These are phyloP conservation scores for Naganishia friedmannii DNA, from an alignment of 768 basidiomycete genomes.

Conservation along the genomic window DNA sequence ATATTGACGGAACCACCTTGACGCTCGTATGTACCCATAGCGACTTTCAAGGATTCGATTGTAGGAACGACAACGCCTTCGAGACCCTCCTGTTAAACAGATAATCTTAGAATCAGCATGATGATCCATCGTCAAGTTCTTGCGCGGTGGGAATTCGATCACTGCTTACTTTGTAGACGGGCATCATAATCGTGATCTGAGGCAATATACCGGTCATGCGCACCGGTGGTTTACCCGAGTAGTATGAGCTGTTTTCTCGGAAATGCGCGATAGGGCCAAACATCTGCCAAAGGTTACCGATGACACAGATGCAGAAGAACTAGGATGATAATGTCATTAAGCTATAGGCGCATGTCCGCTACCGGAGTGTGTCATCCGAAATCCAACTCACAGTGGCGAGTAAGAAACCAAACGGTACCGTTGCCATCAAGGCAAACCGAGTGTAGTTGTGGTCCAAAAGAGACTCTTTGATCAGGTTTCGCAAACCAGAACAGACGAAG, in stretches of 20 bases:
- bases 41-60: conserved; percentile 73
- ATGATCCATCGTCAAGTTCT: neutral
- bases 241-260: conserved; percentile 49
- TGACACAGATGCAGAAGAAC: conserved; percentile 47
- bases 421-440: conserved; percentile 66
- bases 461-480: conserved; percentile 62
- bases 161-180: conserved; percentile 66
- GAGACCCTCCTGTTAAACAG: conserved; percentile 45
- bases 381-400: conserved; percentile 32
- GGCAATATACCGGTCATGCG: conserved; percentile 40
- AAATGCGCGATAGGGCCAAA: conserved; percentile 51
- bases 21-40: conserved; percentile 82
- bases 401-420: conserved; percentile 59
- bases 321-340: conserved; percentile 58
- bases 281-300: conserved; percentile 49
- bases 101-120: neutral
- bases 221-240: conserved; percentile 46
- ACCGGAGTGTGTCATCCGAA: conserved; percentile 50
- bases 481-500: conserved; percentile 45
- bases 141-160: neutral
- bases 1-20: conserved; percentile 80
- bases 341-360: conserved; percentile 52
- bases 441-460: conserved; percentile 64
- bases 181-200: conserved; percentile 63
- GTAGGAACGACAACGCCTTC: conserved; percentile 58